Evolutionary conservation across 768 basidiomycete genomes (phyloP), one percentile per base, ranked within the genome.

Genomic region (Mycena galericulata): DNA sequence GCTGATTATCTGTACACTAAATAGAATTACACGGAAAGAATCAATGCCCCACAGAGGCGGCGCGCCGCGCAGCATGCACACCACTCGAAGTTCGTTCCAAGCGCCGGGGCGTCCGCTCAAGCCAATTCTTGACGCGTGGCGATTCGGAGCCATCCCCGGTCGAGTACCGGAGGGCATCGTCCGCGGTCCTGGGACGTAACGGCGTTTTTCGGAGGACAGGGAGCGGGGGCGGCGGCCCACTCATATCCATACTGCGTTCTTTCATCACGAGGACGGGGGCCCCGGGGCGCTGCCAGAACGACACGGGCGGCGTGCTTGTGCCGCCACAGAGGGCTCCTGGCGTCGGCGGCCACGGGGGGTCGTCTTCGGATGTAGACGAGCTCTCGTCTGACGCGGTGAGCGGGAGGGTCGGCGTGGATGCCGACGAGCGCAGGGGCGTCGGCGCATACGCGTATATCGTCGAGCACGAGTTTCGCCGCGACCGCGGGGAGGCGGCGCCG

Each of bases 291-390:
- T 65, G 62, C 51, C 41, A 65, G 36, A 30, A 64, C 2, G 68
- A 65, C 4, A 32, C 29, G 2, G 62, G 68, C 8, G 40, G 45
- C 12, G 46, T 50, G 36, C n/a, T 49, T 5, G 46, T 50, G 36
- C 27, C 47, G 8, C 34, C 57, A 18, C 45, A 6, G 2, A 47
- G 4, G 10, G 9, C 26, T 3, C 43, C 62, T 9, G 70, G 70
- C 1, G 70, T 72, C 0, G 70, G 70, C 18, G 70, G 70, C 70
- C 70, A 72, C 10, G 63, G 55, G 0, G 67, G 67, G 30, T 72
- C 70, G 29, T 68, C 66, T 7, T 66, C 69, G 22, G 65, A 66
- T 30, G 64, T n/a, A n/a, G n/a, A n/a, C n/a, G n/a, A n/a, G n/a
- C n/a, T 41, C 12, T 41, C 40, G 46, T 40, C 30, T 20, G 61